A percentile compares a stretch with the other conserved stretches of the same genome.
These are phyloP conservation scores for Aspergillus aculeatus DNA, from an alignment of 2,329 filamentous ascomycete genomes.

Conservation along the genomic window DNA sequence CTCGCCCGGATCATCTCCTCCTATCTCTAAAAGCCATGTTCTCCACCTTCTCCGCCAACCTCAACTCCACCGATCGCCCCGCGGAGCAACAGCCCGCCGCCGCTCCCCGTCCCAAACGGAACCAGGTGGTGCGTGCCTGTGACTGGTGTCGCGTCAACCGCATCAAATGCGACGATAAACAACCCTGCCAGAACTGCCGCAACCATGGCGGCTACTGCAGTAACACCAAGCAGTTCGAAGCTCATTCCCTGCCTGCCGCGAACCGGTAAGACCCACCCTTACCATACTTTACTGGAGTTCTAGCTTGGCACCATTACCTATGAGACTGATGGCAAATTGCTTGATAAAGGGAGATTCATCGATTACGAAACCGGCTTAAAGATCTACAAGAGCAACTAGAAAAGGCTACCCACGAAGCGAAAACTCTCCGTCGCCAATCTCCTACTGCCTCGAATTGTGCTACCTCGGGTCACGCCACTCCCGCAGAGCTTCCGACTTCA, in stretches of 20 bases:
- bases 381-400: too few species aligned
- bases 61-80: constrained; percentile 4
- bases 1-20: neutral
- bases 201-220: constrained; percentile 18
- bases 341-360: too few species aligned
- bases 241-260: neutral
- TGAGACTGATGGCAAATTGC: too few species aligned
- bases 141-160: constrained; percentile 30
- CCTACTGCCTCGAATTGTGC: too few species aligned
- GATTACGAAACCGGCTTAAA: too few species aligned
- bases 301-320: too few species aligned
- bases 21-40: neutral
- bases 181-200: constrained; percentile 20
- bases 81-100: neutral
- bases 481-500: too few species aligned
- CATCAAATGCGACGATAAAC: constrained; percentile 27
- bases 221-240: constrained; percentile 6
- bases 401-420: too few species aligned
- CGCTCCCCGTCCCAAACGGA: constrained; percentile 14
- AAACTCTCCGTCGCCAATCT: too few species aligned
- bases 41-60: constrained; percentile 6
- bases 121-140: constrained; percentile 26
- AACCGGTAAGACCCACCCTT: too few species aligned
- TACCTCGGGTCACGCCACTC: too few species aligned
- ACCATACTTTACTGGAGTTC: too few species aligned